Evolutionary conservation across 2,329 filamentous ascomycete species (phyloP).

Genomic region (Polychaeton citri): DNA sequence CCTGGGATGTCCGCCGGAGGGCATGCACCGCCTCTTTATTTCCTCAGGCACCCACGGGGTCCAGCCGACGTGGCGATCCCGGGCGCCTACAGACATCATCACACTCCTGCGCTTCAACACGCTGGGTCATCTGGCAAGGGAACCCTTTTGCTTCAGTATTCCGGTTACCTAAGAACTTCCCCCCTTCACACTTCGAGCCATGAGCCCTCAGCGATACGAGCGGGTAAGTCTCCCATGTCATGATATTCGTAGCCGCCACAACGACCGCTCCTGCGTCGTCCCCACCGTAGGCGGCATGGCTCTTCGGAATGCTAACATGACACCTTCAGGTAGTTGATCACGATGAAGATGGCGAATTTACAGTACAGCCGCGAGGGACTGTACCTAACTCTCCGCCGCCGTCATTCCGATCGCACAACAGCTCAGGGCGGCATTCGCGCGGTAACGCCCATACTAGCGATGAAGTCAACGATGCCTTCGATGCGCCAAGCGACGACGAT

Average conservation of each 20-base stretch:
- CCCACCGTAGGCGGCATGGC: no score
- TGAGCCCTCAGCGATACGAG: slow-evolving; percentile 36
- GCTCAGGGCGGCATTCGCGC: slow-evolving; percentile 47
- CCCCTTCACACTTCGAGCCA: slow-evolving; percentile 20
- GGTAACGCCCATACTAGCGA: slow-evolving; percentile 38
- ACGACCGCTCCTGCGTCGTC: neutral
- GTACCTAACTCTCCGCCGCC: slow-evolving; percentile 45
- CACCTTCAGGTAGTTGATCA: slow-evolving; percentile 27
- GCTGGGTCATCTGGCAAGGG: no score
- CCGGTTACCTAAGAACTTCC: slow-evolving; percentile 1
- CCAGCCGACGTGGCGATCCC: no score
- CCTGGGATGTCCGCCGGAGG: no score
- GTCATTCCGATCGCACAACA: slow-evolving; percentile 77
- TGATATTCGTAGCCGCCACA: slow-evolving; percentile 1
- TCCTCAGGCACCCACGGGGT: no score
- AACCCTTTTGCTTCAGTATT: no score
- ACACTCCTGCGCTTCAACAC: no score
- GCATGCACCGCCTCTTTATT: no score
- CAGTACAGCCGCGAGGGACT: slow-evolving; percentile 19
- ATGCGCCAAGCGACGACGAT: slow-evolving; percentile 49
- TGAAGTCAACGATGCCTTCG: slow-evolving; percentile 85
- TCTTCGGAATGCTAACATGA: no score
- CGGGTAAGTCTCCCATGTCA: slow-evolving; percentile 25
- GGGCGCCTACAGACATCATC: no score
- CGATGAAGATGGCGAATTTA: slow-evolving; percentile 28